These are phyloP conservation scores for Panaeolus cyanescens DNA, from an alignment of 768 basidiomycete genomes.

Conservation along the genomic window DNA sequence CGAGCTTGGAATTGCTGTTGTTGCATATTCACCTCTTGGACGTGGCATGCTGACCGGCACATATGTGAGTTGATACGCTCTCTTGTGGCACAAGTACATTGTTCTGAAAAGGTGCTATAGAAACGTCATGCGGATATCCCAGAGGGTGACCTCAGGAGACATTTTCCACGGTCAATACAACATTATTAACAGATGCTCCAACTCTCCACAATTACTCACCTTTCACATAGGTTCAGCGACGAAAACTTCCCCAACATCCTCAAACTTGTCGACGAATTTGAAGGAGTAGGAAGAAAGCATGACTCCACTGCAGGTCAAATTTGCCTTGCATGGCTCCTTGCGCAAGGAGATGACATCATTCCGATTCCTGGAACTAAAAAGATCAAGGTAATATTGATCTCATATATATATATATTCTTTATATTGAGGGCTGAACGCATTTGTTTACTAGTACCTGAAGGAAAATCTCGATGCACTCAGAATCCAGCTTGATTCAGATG, in stretches of 20 bases:
- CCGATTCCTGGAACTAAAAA: slow-evolving; percentile 48
- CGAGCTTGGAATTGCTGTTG: slow-evolving; percentile 49
- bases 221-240: slow-evolving; percentile 28
- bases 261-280: slow-evolving; percentile 36
- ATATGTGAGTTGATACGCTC: slow-evolving; percentile 11
- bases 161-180: slow-evolving; percentile 31
- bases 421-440: background rate
- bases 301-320: slow-evolving; percentile 45
- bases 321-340: slow-evolving; percentile 49
- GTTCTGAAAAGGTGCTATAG: no score
- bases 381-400: slow-evolving; percentile 19
- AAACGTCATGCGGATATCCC: slow-evolving; percentile 41
- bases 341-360: slow-evolving; percentile 46
- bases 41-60: slow-evolving; percentile 49
- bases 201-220: no score
- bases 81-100: no score
- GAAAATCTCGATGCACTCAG: slow-evolving; percentile 43
- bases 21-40: slow-evolving; percentile 56
- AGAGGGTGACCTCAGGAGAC: slow-evolving; percentile 38
- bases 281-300: slow-evolving; percentile 35
- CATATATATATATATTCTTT: background rate
- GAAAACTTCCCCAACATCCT: slow-evolving; percentile 49
- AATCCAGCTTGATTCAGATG: slow-evolving; percentile 36
- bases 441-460: slow-evolving; percentile 32
- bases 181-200: background rate